Percentiles rank a stretch among this genome's conserved stretches.
These are phyloP conservation scores for Candida sphagnicola DNA, from an alignment of 805 yeast genomes.

Conservation along the genomic window DNA sequence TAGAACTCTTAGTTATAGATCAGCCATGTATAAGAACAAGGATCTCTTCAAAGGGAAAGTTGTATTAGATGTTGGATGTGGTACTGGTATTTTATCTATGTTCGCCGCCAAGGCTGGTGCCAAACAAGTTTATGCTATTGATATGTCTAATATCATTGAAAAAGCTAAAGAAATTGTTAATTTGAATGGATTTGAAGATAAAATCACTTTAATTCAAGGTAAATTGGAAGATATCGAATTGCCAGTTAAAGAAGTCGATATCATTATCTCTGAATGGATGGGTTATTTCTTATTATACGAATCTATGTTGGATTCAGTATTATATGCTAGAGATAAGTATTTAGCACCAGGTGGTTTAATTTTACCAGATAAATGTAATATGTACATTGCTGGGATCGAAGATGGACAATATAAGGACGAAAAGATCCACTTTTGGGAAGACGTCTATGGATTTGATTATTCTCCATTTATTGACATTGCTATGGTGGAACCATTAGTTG, in stretches of 20 bases:
- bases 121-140: slow-evolving; percentile 94
- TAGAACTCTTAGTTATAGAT: slow-evolving; percentile 86
- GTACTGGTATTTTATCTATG: slow-evolving; percentile 96
- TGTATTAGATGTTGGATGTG: slow-evolving; percentile 98
- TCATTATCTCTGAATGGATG: slow-evolving; percentile 98
- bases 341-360: slow-evolving; percentile 80
- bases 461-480: slow-evolving; percentile 84
- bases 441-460: slow-evolving; percentile 95
- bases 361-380: slow-evolving; percentile 89
- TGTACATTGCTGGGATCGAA: slow-evolving; percentile 88
- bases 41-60: slow-evolving; percentile 87
- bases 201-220: slow-evolving; percentile 85
- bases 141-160: slow-evolving; percentile 92
- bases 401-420: slow-evolving; percentile 90
- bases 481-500: slow-evolving; percentile 92
- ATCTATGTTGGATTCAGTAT: slow-evolving; percentile 95
- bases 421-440: slow-evolving; percentile 91
- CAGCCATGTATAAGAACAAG: slow-evolving; percentile 87
- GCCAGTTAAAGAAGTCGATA: slow-evolving; percentile 88
- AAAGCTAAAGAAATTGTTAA: slow-evolving; percentile 90
- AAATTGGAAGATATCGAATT: slow-evolving; percentile 88
- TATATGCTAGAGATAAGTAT: slow-evolving; percentile 90
- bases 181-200: slow-evolving; percentile 78
- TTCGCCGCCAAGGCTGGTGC: slow-evolving; percentile 99
- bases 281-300: slow-evolving; percentile 95